Evolutionary conservation across 2,329 filamentous ascomycete genomes (phyloP).

Genomic region (Pezicula rhizophila): DNA sequence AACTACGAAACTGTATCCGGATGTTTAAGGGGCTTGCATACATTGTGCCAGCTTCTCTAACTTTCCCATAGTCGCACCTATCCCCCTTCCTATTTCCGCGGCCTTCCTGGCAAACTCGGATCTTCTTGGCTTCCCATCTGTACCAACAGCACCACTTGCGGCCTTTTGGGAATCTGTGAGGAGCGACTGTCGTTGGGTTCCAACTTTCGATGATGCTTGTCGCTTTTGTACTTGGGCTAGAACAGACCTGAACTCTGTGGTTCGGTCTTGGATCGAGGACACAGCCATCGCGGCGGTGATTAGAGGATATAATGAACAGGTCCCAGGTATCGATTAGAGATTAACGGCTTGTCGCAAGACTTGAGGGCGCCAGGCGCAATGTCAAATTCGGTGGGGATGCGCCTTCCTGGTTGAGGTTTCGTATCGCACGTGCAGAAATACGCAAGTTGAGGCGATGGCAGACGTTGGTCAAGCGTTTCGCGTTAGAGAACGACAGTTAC

Average conservation of each 20-base stretch:
- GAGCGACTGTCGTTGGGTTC: constrained; percentile 74
- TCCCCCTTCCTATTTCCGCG: constrained; percentile 85
- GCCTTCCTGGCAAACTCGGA: constrained; percentile 92
- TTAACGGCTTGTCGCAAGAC: not conserved
- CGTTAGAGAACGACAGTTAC: not conserved
- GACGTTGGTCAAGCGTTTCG: not conserved
- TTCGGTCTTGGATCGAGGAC: constrained; percentile 89
- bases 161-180: constrained; percentile 69
- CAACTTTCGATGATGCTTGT: constrained; percentile 69
- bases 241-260: constrained; percentile 89
- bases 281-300: constrained; percentile 46
- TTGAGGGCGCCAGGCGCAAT: too few species aligned
- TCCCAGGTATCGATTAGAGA: not conserved
- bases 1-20: not conserved
- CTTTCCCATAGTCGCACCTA: constrained; percentile 89
- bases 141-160: constrained; percentile 44
- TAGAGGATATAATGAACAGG: not conserved
- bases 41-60: constrained; percentile 85
- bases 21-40: constrained; percentile 33
- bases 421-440: not conserved
- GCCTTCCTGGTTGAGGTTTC: too few species aligned
- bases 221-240: constrained; percentile 78
- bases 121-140: constrained; percentile 46
- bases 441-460: not conserved
- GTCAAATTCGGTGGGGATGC: too few species aligned